Evolutionary conservation across 208 protist species (phyloP).

Genomic region (Leishmania guyanensis): DNA sequence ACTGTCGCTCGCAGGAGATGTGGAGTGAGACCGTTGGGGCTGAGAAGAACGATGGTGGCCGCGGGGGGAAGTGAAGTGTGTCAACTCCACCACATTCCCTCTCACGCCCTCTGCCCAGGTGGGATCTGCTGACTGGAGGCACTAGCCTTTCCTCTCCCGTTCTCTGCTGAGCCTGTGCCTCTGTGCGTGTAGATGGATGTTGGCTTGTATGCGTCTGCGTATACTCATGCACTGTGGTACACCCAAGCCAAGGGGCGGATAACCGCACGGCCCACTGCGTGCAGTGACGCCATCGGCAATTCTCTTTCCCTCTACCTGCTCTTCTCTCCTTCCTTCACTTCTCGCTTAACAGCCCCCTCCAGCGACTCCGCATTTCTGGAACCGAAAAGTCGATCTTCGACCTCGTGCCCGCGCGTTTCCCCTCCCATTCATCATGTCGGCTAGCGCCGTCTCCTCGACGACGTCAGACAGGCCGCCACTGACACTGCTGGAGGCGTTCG

Average conservation of each 20-base stretch:
- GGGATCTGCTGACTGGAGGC: not conserved
- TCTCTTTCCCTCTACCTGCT: not conserved
- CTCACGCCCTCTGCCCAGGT: not conserved
- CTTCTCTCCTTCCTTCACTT: not conserved
- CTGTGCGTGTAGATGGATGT: not conserved
- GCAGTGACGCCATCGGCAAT: not conserved
- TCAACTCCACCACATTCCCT: not conserved
- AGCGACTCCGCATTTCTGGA: not conserved
- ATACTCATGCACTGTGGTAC: not conserved
- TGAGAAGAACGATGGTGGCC: not conserved
- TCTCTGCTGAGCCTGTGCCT: not conserved
- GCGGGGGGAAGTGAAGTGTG: not conserved
- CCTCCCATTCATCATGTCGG: not conserved
- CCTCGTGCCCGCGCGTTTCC: not conserved
- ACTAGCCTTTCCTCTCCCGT: not conserved
- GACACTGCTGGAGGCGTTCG: conserved; percentile 70
- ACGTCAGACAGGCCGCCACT: not conserved
- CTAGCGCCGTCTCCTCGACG: not conserved
- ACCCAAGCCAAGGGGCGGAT: no score
- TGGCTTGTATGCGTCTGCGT: not conserved
- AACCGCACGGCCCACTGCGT: not conserved
- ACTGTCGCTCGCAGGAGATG: not conserved
- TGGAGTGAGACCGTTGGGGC: not conserved
- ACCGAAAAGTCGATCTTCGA: not conserved
- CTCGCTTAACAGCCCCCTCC: not conserved